Evolutionary conservation across 148 eudicot species (phyloP).

Genomic region (Rhododendron williamsianum): DNA sequence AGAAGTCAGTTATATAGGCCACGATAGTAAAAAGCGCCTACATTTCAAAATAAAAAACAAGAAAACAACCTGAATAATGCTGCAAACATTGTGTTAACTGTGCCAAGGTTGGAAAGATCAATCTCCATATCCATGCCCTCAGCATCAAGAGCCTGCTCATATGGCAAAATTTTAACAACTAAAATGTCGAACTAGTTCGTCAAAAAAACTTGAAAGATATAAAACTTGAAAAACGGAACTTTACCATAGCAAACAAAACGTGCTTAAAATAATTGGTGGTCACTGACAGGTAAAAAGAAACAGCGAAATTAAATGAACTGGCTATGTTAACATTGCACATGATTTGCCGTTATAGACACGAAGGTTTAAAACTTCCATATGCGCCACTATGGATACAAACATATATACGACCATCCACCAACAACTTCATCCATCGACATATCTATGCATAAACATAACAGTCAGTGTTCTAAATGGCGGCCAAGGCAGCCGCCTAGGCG

Average conservation of each 20-base stretch:
- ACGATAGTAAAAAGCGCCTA: neutral
- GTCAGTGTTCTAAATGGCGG: neutral
- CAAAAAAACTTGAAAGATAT: neutral
- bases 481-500: no score
- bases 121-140: slow-evolving; percentile 99
- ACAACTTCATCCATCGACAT: neutral
- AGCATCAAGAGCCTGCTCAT: slow-evolving; percentile 73
- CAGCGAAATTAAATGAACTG: neutral
- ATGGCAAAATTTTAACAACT: neutral
- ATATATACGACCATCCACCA: neutral
- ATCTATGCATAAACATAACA: neutral
- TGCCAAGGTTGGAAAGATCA: slow-evolving; percentile 95
- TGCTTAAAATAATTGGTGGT: neutral
- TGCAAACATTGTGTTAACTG: slow-evolving; percentile 97
- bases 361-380: neutral
- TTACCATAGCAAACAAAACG: neutral
- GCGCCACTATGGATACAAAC: neutral
- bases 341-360: neutral
- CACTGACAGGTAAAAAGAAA: neutral
- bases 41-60: neutral
- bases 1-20: slow-evolving; percentile 3
- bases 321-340: neutral
- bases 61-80: slow-evolving; percentile 82
- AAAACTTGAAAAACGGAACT: neutral
- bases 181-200: neutral